These are phyloP conservation scores for Nicotiana paniculata DNA, from an alignment of 257 asterid genomes.

Conservation along the genomic window DNA sequence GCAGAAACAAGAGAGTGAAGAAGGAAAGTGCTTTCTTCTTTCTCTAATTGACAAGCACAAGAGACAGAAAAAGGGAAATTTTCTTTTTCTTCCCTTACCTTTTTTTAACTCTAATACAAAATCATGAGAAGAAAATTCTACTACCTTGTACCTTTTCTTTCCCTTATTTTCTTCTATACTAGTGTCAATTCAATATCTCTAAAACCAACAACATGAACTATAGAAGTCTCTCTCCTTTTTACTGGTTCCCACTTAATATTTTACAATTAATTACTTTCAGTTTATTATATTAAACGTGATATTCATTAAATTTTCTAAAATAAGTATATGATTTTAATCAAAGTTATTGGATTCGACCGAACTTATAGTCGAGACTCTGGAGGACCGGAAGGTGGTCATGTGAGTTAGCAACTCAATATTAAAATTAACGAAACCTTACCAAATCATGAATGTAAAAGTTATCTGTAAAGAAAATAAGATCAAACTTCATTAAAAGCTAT, in stretches of 20 bases:
- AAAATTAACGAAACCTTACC: not conserved
- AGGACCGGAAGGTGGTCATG: too few species aligned
- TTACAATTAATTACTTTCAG: too few species aligned
- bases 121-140: not conserved
- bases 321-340: too few species aligned
- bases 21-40: not conserved
- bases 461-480: not conserved
- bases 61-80: not conserved
- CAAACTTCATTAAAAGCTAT: not conserved
- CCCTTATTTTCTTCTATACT: not conserved
- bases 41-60: not conserved
- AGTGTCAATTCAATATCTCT: not conserved
- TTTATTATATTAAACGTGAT: too few species aligned
- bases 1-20: not conserved
- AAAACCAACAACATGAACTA: too few species aligned
- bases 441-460: not conserved
- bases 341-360: too few species aligned
- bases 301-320: too few species aligned
- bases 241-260: too few species aligned
- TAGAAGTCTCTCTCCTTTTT: too few species aligned
- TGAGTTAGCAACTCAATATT: not conserved
- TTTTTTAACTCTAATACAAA: not conserved
- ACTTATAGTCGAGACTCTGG: too few species aligned
- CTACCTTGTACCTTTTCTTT: not conserved
- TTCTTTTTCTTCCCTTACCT: not conserved